Evolutionary conservation across 176 grass and related monocot genomes (phyloP), one percentile per base, ranked within the genome.

Genomic region (Carex pumila): DNA sequence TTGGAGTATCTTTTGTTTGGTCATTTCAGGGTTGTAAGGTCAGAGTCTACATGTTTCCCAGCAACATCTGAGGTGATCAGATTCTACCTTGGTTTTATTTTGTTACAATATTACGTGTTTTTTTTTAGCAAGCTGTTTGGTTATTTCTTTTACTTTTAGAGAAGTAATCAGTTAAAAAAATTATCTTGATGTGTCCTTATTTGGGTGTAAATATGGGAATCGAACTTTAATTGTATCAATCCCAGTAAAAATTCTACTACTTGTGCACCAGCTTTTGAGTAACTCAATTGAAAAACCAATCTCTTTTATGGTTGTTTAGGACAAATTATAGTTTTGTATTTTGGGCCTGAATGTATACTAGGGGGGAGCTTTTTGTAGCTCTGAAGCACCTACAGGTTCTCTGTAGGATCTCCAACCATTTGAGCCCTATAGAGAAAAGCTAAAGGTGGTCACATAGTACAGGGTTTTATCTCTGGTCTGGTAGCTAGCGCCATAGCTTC

Each of bases 341-440:
- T 39, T 50, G 65, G 91, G 93, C 88, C 36, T 82, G 45, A 84
- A 91, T 91, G 73, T 89, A 34, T 73, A 89, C 0, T 63, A 77
- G 90, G 91, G 90, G 90, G 88, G 92, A 95, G 93, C 82, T 92
- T 34, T 91, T 66, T 50, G 13, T 89, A 89, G 90, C 93, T 92
- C 92, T 60, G 86, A 92, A 87, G 84, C 88, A 92, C 87, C 90
- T 12, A 91, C 90, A 95, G 93, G 93, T 95, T 95, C 90, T 92
- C 93, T 95, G 93, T 18, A 84, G 93, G 90, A 89, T 95, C 85
- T 91, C 88, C 79, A 81, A 80, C 69, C 45, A 12, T 89, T 92
- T 83, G 84, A 84, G 79, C 90, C 79, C 90, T 65, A 95, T 63
- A 94, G 34, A 52, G 57, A 92, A 86, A 57, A 85, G 37, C 31